phyloP scores from a whole-genome alignment of 192 early-diverging fungal genomes.

The Backusella tarrabulga region DNA sequence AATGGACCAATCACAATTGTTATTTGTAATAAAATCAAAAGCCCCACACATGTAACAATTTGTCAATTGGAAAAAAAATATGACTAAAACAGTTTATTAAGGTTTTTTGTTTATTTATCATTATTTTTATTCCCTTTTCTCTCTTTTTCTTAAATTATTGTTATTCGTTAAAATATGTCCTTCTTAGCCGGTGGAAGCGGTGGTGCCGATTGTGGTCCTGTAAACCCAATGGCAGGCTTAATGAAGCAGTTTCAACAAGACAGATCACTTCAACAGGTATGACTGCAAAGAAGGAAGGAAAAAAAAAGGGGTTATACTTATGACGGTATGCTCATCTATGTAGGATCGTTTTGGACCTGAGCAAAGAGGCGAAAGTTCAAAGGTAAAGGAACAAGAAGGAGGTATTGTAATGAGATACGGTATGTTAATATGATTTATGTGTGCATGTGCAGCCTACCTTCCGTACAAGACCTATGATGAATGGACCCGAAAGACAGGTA shows the following conservation, averaged over 20 bases:
- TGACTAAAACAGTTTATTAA: background rate
- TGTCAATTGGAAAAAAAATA: background rate
- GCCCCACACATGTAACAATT: background rate
- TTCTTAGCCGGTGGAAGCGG: conserved; percentile 16
- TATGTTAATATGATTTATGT: background rate
- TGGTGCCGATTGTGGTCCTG: conserved; percentile 75
- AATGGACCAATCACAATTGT: background rate
- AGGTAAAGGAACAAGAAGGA: conserved; percentile 5
- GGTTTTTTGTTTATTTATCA: background rate
- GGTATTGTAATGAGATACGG: background rate
- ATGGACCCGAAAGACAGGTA: background rate
- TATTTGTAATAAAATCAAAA: background rate
- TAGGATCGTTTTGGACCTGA: conserved; percentile 30
- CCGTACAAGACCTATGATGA: conserved; percentile 1
- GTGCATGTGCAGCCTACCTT: conserved; percentile 7
- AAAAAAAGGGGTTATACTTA: background rate
- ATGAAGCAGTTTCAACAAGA: conserved; percentile 82
- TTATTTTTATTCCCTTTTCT: background rate
- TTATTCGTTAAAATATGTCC: background rate
- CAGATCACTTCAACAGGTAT: conserved; percentile 77
- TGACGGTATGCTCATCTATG: background rate
- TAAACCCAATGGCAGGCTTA: conserved; percentile 72
- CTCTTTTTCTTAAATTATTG: background rate
- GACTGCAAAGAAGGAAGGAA: background rate
- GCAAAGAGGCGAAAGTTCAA: conserved; percentile 31